Percentiles rank a stretch among this genome's conserved stretches.
Conservation (phyloP, 2,329 filamentous ascomycete genomes). For the Colletotrichum sansevieriae region DNA sequence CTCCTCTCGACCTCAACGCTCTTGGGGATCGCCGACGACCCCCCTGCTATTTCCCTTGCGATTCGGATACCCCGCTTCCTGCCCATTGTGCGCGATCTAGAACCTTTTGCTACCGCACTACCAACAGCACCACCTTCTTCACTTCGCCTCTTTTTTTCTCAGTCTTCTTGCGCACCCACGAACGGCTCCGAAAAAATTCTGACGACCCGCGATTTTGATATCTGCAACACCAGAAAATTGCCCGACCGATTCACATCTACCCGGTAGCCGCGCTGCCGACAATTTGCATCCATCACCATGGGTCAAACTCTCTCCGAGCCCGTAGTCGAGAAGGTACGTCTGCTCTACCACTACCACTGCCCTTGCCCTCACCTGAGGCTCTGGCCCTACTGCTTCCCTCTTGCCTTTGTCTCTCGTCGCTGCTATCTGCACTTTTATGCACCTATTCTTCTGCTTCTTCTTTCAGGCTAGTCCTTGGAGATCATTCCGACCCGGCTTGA, state of each 20-base stretch:
- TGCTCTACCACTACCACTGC: constrained; percentile 10
- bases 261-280: constrained; percentile 49
- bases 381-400: not conserved
- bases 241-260: constrained; percentile 30
- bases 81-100: constrained; percentile 44
- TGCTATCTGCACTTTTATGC: constrained; percentile 10
- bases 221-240: constrained; percentile 19
- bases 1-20: constrained; percentile 27
- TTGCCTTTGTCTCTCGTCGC: not conserved
- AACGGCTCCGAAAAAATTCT: constrained; percentile 29
- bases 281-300: constrained; percentile 69
- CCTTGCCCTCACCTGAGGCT: not conserved
- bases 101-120: constrained; percentile 43
- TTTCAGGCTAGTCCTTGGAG: not conserved
- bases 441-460: not conserved
- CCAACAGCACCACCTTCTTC: constrained; percentile 36
- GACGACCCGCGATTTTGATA: constrained; percentile 11
- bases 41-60: constrained; percentile 40
- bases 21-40: constrained; percentile 38
- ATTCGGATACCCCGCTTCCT: constrained; percentile 44
- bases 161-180: constrained; percentile 39
- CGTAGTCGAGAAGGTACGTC: constrained; percentile 95
- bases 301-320: constrained; percentile 99
- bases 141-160: constrained; percentile 23
- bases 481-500: constrained; percentile 17